Evolutionary conservation across 768 basidiomycete genomes (phyloP).

Genomic region (Leucocoprinus sp.): DNA sequence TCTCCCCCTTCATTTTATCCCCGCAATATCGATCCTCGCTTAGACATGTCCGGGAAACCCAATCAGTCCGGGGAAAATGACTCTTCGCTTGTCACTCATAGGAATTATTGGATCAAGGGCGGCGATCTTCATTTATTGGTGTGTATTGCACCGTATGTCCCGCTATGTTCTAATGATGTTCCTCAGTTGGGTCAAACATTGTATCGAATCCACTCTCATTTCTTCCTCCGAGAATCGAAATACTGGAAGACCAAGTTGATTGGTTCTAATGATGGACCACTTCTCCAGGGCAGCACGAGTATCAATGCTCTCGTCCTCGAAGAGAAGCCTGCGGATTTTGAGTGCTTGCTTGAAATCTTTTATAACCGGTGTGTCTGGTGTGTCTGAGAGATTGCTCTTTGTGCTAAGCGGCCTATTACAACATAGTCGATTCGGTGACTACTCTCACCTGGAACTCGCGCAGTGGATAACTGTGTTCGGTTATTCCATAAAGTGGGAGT

Average conservation of each 20-base stretch:
- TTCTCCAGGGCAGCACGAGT: conserved; percentile 23
- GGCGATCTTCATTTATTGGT: conserved; percentile 4
- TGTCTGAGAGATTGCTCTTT: background rate
- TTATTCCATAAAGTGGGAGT: conserved; percentile 6
- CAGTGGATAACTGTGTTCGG: conserved; percentile 9
- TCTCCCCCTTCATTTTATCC: background rate
- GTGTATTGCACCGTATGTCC: conserved; percentile 16
- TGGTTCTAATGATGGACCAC: conserved; percentile 14
- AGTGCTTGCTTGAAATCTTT: conserved; percentile 50
- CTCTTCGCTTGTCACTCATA: background rate
- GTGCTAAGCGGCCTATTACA: background rate
- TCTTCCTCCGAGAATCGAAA: conserved; percentile 43
- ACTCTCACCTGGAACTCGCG: background rate
- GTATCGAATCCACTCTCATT: conserved; percentile 44
- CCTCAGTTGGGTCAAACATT: conserved; percentile 34
- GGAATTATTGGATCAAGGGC: conserved; percentile 1
- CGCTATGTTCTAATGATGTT: background rate
- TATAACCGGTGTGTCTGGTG: conserved; percentile 48
- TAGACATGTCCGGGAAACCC: background rate
- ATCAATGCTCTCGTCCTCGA: conserved; percentile 29
- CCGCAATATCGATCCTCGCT: background rate
- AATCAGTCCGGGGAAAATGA: background rate
- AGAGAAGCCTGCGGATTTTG: conserved; percentile 38
- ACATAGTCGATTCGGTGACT: background rate
- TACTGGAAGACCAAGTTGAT: conserved; percentile 29